Evolutionary conservation across 441 rosid genomes (phyloP), one percentile per base, ranked within the genome.

Genomic region (Biscutella laevigata): DNA sequence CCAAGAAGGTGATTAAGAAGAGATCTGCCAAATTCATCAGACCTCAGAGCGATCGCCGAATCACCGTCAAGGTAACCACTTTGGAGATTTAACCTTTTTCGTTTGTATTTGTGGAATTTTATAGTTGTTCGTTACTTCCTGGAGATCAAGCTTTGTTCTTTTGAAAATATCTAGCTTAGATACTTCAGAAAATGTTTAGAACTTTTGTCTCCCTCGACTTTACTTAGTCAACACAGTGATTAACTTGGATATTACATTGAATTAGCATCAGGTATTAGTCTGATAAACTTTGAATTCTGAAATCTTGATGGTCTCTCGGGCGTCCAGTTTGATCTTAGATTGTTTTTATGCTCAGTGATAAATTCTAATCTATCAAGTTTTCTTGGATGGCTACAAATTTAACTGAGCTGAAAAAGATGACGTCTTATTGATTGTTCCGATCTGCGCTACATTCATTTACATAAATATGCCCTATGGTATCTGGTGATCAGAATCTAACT

Each of bases 1-100:
- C n/a, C n/a, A 86, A 86, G 85, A 86, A 76, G 82, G 71, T 75
- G 11, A 74, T 81, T 66, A 86, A 84, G 95, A 86, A 86, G 86
- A 74, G 87, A 44, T 75, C 74, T 67, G 83, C 83, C 71, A 64
- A 84, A 63, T 86, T 86, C 60, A 68, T 62, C 61, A 68, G 73
- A 16, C 73, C 73, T 19, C 73, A 68, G 61, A 62, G 68, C 27
- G 73, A 68, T 41, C 69, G 73, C 20, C 52, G 67, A 19, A 62
- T 62, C 45, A 62, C 69, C 12, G 73, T 68, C 17, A 68, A 68
- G 73, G 73, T 64, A 21, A 6, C 19, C 47, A 25, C 39, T n/a
- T 33, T 36, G 2, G 1, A 36, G 15, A 20, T 51, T 45, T 33
- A 6, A 34, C 9, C 12, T 52, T 7, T 26, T 19, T 19, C 25